phyloP scores from a whole-genome alignment of 768 basidiomycete species.

The Leccinellum rugosiceps region DNA sequence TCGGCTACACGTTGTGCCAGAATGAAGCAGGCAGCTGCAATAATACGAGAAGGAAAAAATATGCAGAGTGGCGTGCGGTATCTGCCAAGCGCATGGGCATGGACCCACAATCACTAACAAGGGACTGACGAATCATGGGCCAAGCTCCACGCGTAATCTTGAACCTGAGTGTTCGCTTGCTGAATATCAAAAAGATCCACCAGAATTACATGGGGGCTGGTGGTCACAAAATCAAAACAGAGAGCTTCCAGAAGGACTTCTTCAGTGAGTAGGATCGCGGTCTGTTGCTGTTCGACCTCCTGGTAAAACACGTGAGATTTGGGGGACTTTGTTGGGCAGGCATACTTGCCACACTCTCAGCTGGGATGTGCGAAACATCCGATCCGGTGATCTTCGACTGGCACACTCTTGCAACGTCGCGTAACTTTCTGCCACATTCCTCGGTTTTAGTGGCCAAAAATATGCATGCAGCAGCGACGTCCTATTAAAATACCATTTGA shows the following conservation, averaged over 20 bases:
- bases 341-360: conserved; percentile 60
- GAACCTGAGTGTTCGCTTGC: conserved; percentile 45
- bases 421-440: conserved; percentile 81
- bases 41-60: conserved; percentile 62
- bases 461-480: conserved; percentile 81
- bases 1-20: conserved; percentile 71
- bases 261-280: conserved; percentile 68
- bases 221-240: conserved; percentile 81
- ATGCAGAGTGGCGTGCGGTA: conserved; percentile 79
- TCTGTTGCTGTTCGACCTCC: conserved; percentile 75
- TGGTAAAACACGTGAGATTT: conserved; percentile 28
- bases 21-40: conserved; percentile 75
- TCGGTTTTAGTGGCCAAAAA: conserved; percentile 92
- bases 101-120: neutral
- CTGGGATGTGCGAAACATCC: conserved; percentile 54
- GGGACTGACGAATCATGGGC: conserved; percentile 79
- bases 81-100: conserved; percentile 36
- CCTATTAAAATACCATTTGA: conserved; percentile 40
- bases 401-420: conserved; percentile 78
- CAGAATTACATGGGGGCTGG: conserved; percentile 72
- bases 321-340: neutral
- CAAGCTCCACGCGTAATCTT: conserved; percentile 83
- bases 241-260: conserved; percentile 78
- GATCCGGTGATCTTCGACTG: conserved; percentile 61
- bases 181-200: conserved; percentile 67